phyloP scores from a whole-genome alignment of 1,139 yeast species.

The Suhomyces atakaporum region DNA sequence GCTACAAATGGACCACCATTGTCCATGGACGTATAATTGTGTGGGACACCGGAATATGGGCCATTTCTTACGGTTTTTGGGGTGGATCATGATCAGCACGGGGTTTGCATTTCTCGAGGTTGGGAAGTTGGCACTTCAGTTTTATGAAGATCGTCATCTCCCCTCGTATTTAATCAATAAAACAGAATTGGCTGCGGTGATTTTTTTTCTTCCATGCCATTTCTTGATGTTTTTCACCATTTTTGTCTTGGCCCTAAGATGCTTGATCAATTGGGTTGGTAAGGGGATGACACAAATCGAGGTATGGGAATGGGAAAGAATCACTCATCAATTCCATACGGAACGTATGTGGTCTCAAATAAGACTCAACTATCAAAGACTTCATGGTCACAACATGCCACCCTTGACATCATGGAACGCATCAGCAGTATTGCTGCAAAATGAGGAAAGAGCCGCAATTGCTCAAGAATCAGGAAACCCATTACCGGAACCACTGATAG shows the following conservation, averaged over 20 bases:
- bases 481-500: slow-evolving; percentile 8
- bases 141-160: slow-evolving; percentile 55
- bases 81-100: slow-evolving; percentile 65
- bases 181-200: slow-evolving; percentile 55
- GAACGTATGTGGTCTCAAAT: slow-evolving; percentile 56
- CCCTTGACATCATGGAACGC: slow-evolving; percentile 50
- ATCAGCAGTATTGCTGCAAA: slow-evolving; percentile 22
- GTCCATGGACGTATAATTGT: slow-evolving; percentile 86
- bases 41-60: slow-evolving; percentile 81
- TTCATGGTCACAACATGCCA: slow-evolving; percentile 50
- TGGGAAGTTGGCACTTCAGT: slow-evolving; percentile 38
- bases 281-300: slow-evolving; percentile 92
- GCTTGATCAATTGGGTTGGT: slow-evolving; percentile 54
- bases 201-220: slow-evolving; percentile 57
- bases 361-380: slow-evolving; percentile 42
- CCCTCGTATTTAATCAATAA: slow-evolving; percentile 63
- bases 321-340: slow-evolving; percentile 62
- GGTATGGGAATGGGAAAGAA: slow-evolving; percentile 86
- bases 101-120: slow-evolving; percentile 50
- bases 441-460: slow-evolving; percentile 12
- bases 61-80: slow-evolving; percentile 76
- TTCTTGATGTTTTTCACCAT: slow-evolving; percentile 62
- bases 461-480: slow-evolving; percentile 5
- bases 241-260: slow-evolving; percentile 58
- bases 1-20: slow-evolving; percentile 81